Evolutionary conservation across 305 asterid species (phyloP), one percentile per base, ranked within the genome.

Genomic region (Plantago coronopus): DNA sequence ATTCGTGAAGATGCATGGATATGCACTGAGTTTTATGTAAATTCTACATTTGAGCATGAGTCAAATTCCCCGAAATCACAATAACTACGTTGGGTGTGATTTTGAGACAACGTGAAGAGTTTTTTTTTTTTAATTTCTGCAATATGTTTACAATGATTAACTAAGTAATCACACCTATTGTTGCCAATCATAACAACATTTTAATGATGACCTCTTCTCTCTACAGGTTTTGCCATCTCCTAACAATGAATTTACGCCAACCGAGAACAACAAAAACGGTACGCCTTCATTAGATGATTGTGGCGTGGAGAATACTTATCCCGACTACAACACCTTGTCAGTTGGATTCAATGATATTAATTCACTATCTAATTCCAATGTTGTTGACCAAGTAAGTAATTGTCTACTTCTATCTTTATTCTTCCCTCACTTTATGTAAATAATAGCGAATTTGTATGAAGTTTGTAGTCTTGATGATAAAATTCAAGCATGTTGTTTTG

Each of bases 201-300:
- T 60, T 48, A 21, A 38, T 42, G 22, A 40, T 51, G n/a, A 66
- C 48, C 27, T 59, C 21, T 14, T 67, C 74, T 51, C 45, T 63
- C 27, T 62, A 63, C 71, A 91, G 98, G 93, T 70, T 54, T 75
- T 78, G 69, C 88, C 96, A 69, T 91, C 98, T 63, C 98, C 98
- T 62, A 81, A 88, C 72, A 75, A 81, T 60, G 62, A 60, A 61
- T 71, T 69, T 66, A 64, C 70, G 58, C 27, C 74, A 4, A 60
- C 63, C 57, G 75, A 68, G 48, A 73, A 70, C 51, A 61, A 66
- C 73, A 71, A 49, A 44, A 72, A 69, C 65, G 61, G 84, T 4
- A 38, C 74, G 27, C 51, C 66, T 31, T 54, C 51, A 69, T 27
- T 61, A 11, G 85, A 68, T 62, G 70, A 63, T 73, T 62, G 70